Base-by-base conservation (phyloP, 2,329 filamentous ascomycete species). In the Epichloe gansuensis region DNA sequence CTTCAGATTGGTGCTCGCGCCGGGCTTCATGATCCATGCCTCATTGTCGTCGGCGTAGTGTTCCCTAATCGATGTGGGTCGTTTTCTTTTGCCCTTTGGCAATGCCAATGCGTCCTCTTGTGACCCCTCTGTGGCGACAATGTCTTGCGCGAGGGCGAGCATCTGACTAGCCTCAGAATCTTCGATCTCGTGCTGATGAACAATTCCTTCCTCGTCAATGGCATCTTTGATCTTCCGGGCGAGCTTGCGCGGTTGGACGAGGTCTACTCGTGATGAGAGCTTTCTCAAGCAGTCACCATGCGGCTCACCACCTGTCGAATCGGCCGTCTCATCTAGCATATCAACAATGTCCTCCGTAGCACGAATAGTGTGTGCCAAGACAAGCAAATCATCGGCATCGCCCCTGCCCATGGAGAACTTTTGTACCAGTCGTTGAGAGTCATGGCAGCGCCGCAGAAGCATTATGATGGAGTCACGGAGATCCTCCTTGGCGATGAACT, bases 361-460 rank as follows among this genome's bases (percentile, higher is more conserved):
- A 49, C 78, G 69, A 54, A 97, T 87, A 0, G 93, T 95, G 58
- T 79, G 84, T 1, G 88, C 87, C 13, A 98, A 74, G 48, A 82
- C 85, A 43, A 97, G 73, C 39, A 98, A 76, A 66, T 97, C 93
- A 63, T 97, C 91, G 1, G 91, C 78, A 61, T 95, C 87, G n/a
- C 91, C 93, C 56, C 88, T 81, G 11, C 91, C 90, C 8, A 97
- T 78, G 0, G 91, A 87, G 65, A 98, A 97, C 64, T 93, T 96
- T 62, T 97, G 93, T 2, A 95, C 82, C 3, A 98, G 74, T 1
- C 93, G 85, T 61, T 94, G 85, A 2, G 88, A 89, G 68, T 98
- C 93, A 59, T 89, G 84, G 49, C 84, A 91, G 25, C 81, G 77
- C 55, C 81, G 80, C 2, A 98, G 74, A 3, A 94, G 72, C 15